Evolutionary conservation across 2,329 filamentous ascomycete species (phyloP), one percentile per base, ranked within the genome.

Genomic region (Pestalotiopsis sp.): DNA sequence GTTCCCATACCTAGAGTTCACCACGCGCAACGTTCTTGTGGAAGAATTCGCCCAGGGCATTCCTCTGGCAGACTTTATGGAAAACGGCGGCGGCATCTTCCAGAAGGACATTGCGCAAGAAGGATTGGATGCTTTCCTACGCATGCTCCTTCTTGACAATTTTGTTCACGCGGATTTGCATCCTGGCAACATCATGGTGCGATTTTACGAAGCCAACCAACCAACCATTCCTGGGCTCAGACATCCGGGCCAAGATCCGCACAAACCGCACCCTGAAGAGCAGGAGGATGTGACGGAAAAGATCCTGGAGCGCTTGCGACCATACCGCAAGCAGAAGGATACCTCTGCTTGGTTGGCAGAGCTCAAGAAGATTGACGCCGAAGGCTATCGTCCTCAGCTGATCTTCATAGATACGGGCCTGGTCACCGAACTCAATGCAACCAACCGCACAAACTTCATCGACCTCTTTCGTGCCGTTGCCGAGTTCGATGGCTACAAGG

Each of bases 161-260:
- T 99, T 99, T 79, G 91, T 98, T 31, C 96, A 99, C 77, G 95
- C 96, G 4, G 96, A 99, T 78, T 83, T 99, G 38, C 96, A 99
- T 78, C 96, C 96, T 0, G 96, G 96, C 31, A 99, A 99, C 79
- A 98, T 99, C 81, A 98, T 99, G 95, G 95, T 99, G 61, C 94
- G 97, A 71, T 99, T 99, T 83, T 98, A 98, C 81, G 91, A 95
- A 75, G 90, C 95, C 0, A 89, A 90, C 14, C 87, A 91, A 70
- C 88, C 95, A 0, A 89, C 92, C 63, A 83, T 97, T 1, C 84
- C 85, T 25, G 82, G 91, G 36, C 76, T 73, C 14, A 68, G 76
- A 4, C 79, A 78, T 52, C 79, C 80, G 25, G 80, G 84, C 23
- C 66, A 65, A 13, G 67, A 72, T 13, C 68, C 62, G 68, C 58